A percentile compares a stretch with the other conserved stretches of the same genome.
Evolutionary conservation across 2,329 filamentous ascomycete species (phyloP).

Genomic region (Alternaria sp.): DNA sequence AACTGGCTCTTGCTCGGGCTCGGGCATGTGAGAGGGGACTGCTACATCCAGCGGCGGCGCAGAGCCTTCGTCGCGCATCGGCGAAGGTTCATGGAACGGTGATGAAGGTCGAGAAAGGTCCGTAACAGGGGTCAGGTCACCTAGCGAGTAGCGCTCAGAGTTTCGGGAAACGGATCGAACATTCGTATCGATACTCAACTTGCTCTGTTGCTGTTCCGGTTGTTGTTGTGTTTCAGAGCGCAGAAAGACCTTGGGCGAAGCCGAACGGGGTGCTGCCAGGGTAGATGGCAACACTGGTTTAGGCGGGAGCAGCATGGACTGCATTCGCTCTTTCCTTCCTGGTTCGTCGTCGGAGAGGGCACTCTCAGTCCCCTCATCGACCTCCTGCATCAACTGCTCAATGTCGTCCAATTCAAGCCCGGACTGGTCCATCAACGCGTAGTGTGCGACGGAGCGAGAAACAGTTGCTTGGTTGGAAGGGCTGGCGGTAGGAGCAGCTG

Average conservation of each 20-base stretch:
- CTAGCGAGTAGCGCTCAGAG: slow-evolving; percentile 24
- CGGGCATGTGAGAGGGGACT: neutral
- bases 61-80: slow-evolving; percentile 11
- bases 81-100: slow-evolving; percentile 29
- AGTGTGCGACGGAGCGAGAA: slow-evolving; percentile 61
- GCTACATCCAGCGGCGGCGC: neutral
- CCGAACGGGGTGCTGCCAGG: slow-evolving; percentile 37
- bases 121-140: slow-evolving; percentile 42
- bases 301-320: slow-evolving; percentile 49
- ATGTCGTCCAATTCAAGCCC: slow-evolving; percentile 54
- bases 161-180: slow-evolving; percentile 11
- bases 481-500: slow-evolving; percentile 46
- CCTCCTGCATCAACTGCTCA: slow-evolving; percentile 56
- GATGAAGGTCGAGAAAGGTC: slow-evolving; percentile 44
- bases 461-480: slow-evolving; percentile 41
- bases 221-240: slow-evolving; percentile 27
- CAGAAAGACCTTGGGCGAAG: slow-evolving; percentile 48
- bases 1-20: neutral
- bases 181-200: slow-evolving; percentile 30
- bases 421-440: slow-evolving; percentile 62
- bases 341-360: slow-evolving; percentile 29
- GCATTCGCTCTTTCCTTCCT: slow-evolving; percentile 39
- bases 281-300: slow-evolving; percentile 42
- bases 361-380: slow-evolving; percentile 34
- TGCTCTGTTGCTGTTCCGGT: slow-evolving; percentile 18